Percentiles rank a stretch among this genome's conserved stretches.
phyloP scores from a whole-genome alignment of 352 stramenopile species.

The Elongisporangium prolatum region DNA sequence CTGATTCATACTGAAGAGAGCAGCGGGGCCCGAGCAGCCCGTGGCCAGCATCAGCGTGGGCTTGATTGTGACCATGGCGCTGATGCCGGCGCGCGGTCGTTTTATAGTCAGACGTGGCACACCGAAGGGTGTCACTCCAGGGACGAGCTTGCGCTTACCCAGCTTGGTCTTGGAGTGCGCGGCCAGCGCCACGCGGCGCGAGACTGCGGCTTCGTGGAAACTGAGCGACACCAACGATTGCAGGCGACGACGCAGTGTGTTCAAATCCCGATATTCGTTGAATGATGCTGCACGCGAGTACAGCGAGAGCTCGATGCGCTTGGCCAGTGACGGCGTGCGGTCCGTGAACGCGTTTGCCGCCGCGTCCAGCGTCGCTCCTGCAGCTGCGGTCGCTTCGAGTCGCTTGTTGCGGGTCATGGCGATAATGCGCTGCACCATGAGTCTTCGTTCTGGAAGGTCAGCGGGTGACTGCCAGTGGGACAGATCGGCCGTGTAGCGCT shows the following conservation, averaged over 20 bases:
- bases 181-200: constrained; percentile 28
- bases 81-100: constrained; percentile 27
- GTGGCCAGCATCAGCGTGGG: constrained; percentile 1
- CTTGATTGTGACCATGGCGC: constrained; percentile 13
- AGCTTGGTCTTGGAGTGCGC: constrained; percentile 17
- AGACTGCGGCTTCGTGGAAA: constrained; percentile 78
- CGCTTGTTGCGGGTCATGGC: constrained; percentile 76
- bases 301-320: constrained; percentile 82
- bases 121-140: constrained; percentile 37
- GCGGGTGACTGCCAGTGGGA: constrained; percentile 82
- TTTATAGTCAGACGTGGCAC: constrained; percentile 63
- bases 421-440: constrained; percentile 88
- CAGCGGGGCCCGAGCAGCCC: constrained; percentile 5
- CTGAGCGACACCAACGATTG: constrained; percentile 86
- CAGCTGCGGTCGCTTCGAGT: constrained; percentile 14
- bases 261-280: constrained; percentile 81
- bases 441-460: constrained; percentile 66
- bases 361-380: not conserved
- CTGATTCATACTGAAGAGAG: constrained; percentile 70
- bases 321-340: constrained; percentile 75
- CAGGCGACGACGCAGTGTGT: constrained; percentile 71
- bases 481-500: constrained; percentile 74
- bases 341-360: constrained; percentile 30
- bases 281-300: constrained; percentile 81
- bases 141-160: constrained; percentile 46